Base-by-base conservation (phyloP, 2,329 filamentous ascomycete species). In the Davidsoniella eucalypti region DNA sequence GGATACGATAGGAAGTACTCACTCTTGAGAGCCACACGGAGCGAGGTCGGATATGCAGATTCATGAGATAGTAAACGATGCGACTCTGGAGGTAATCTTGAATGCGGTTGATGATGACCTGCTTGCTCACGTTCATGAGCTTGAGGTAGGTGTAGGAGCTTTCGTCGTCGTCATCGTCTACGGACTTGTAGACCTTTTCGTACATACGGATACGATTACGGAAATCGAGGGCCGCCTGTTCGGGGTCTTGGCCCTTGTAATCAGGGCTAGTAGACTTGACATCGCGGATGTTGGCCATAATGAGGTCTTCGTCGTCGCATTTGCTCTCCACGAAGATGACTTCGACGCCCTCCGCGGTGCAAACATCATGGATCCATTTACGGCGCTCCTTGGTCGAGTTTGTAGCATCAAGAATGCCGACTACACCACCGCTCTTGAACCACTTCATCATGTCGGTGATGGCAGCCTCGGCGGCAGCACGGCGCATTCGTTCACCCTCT, bases 41-140 rank as follows among this genome's bases (percentile, higher is more conserved):
- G 51, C 92, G 79, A 16, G 90, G 90, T 56, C 90, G 90, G 64
- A 98, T 98, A 67, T 98, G 92, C 38, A 98, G 73, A 63, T 96
- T 98, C 81, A 96, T 95, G 52, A 96, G 78, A 63, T 95, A 98
- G 67, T 98, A 98, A 43, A 98, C 90, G 42, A 98, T 82, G 52
- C 92, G 82, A 64, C 87, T 94, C 64, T 95, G 92, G 25, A 98
- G 73, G 61, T 98, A 98, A 65, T 98, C 92, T 62, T 87, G 82
- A 60, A 98, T 94, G 61, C 84, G 82, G 68, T 96, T 98, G 75
- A 98, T 96, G 61, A 96, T 92, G 61, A 96, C 88, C 61, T 94
- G 87, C 57, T 86, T 86, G 53, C 92, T 88, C 10, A 96, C 87
- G 61, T 98, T 82, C 73, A 96, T 93, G 61, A 98, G 83, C 68